Evolutionary conservation across 2,329 filamentous ascomycete genomes (phyloP), one percentile per base, ranked within the genome.

Genomic region (Geosmithia putterillii): DNA sequence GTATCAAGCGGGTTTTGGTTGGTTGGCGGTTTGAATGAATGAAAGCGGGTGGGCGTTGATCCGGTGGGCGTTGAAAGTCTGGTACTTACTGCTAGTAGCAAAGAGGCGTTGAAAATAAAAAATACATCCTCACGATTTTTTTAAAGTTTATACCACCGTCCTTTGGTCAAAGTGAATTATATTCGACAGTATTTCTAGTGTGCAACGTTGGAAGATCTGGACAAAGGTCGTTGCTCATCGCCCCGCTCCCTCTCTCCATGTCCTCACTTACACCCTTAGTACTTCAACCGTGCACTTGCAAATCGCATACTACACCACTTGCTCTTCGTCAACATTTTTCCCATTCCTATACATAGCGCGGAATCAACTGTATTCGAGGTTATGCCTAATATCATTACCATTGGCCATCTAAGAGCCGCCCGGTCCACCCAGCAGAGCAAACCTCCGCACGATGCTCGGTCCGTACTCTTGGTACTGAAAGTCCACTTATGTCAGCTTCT

Each of bases 371-470:
- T 14, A 32, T 32, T 14, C 5, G 9, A 35, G 6, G n/a, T 19
- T 42, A 20, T n/a, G 19, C 17, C 19, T 22, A 36, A 35, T 17
- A 28, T 28, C 21, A 25, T 17, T 9, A 15, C 14, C 21, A 17
- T n/a, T 36, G 25, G 17, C 17, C 15, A 15, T 51, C 55, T 70
- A 88, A 54, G 83, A 83, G 56, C 83, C 84, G 41, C 89, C 90
- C 10, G 92, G 92, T 19, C 90, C 92, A 60, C 92, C 92, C 50
- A 96, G 71, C 50, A 96, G 73, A 50, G 89, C 90, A 63, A 96
- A 96, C 67, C 90, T 81, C 64, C 90, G 79, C 47, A 95, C 90
- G 63, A 95, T 95, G 61, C 87, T 89, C 15, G 90, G 90, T 17
- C 92, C 90, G 60, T 94, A 89, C 70, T 95, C 90, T 65, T 95